phyloP scores from a whole-genome alignment of 768 basidiomycete species.

The Macrolepiota fuliginosa region DNA sequence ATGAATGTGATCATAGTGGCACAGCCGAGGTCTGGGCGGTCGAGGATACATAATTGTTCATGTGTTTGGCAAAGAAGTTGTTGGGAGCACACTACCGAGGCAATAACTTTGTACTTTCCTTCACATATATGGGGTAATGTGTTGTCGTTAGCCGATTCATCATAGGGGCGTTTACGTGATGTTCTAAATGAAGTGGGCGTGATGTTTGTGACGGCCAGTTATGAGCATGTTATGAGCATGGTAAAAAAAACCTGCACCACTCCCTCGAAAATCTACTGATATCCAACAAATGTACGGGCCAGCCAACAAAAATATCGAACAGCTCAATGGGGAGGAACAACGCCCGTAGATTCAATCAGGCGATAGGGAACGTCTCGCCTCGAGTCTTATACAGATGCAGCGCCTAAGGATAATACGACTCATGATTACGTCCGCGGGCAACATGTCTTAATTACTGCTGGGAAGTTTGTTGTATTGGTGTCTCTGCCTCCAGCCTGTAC shows the following conservation, averaged over 20 bases:
- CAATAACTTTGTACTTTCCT: no score
- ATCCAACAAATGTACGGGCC: slow-evolving; percentile 14
- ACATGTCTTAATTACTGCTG: slow-evolving; percentile 42
- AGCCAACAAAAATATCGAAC: not conserved
- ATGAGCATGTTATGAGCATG: not conserved
- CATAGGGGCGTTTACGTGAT: no score
- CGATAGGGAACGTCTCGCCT: slow-evolving; percentile 6
- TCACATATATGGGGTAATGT: no score
- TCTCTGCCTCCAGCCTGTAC: not conserved
- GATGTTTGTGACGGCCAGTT: not conserved
- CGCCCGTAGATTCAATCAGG: slow-evolving; percentile 11
- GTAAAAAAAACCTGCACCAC: slow-evolving; percentile 17
- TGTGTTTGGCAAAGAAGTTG: no score
- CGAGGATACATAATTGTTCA: no score
- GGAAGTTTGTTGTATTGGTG: slow-evolving; percentile 24
- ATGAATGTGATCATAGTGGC: no score
- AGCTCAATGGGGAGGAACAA: no score
- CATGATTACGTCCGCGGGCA: slow-evolving; percentile 45
- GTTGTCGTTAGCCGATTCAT: no score
- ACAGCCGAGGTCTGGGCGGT: no score
- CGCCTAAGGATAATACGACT: no score
- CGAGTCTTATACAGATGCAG: slow-evolving; percentile 14
- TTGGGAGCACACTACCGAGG: no score
- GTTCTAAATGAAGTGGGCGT: no score
- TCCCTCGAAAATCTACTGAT: slow-evolving; percentile 23